Base-by-base conservation (phyloP, 345 rosid genomes). In the Capsella bursapastoris region DNA sequence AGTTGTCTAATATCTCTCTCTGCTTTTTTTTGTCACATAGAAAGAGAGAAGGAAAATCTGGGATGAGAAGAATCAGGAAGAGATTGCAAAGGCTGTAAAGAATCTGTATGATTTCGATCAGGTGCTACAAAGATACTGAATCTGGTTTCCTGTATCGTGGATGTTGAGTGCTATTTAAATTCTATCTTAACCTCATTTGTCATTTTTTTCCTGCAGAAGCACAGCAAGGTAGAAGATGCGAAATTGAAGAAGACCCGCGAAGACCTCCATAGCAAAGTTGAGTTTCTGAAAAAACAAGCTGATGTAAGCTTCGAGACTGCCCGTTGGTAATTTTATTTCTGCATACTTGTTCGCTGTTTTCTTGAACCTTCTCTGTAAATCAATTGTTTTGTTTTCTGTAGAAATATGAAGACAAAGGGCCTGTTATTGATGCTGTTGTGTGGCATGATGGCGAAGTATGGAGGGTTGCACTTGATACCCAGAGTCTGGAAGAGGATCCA, bases 371-470 rank as follows among this genome's bases (percentile, higher is more conserved):
- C 65, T 67, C 71, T 71, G 56, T 71, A 57, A 76, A 37, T 27
- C 34, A n/a, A 15, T 38, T 25, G 10, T 76, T 49, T 22, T 22
- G 25, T 22, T 69, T 40, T 60, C 60, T 67, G 55, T 71, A 95
- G 98, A 84, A 74, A 79, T 90, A 88, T 78, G 92, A 92, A 80
- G 99, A 95, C 83, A 90, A 86, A 81, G 99, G 99, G 59, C 98
- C 98, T 80, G 79, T 88, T 61, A 86, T 95, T 70, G 99, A 95
- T 72, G 96, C 97, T 83, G 92, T 90, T 78, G 97, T 89, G 43
- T 95, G 99, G 99, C 85, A 95, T 79, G 98, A 95, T 74, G 99
- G 97, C 53, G 94, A 90, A 75, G 80, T 87, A 41, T 95, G 99
- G 98, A 88, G 98, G 84, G 97, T 74, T 78, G 98, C 98, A 59